Evolutionary conservation across 179 eudicot species (phyloP).

Genomic region (Beta lomatogona): DNA sequence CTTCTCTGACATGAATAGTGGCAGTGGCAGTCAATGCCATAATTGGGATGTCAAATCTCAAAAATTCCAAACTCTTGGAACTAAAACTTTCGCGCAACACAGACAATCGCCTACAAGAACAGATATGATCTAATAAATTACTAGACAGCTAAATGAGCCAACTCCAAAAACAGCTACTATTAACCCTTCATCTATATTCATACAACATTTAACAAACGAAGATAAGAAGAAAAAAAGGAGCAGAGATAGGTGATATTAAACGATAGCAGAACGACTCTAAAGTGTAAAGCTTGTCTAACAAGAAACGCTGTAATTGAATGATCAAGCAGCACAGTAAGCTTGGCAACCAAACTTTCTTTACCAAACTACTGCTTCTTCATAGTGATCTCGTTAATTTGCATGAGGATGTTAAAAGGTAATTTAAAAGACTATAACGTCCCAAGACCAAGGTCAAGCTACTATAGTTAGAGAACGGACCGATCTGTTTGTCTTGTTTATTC

Average conservation of each 20-base stretch:
- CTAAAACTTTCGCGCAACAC: slow-evolving; percentile 69
- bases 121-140: slow-evolving; percentile 14
- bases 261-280: neutral
- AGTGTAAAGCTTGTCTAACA: neutral
- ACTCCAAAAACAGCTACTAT: too few species aligned
- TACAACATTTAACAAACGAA: neutral
- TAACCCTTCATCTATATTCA: too few species aligned
- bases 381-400: neutral
- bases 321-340: neutral
- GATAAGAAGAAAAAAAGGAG: neutral
- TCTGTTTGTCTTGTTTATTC: too few species aligned
- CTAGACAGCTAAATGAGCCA: too few species aligned
- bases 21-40: slow-evolving; percentile 99
- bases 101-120: slow-evolving; percentile 64
- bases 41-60: slow-evolving; percentile 75
- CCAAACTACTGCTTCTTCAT: neutral
- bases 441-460: too few species aligned
- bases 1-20: slow-evolving; percentile 74
- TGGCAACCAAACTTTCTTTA: neutral
- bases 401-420: neutral
- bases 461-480: too few species aligned
- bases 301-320: neutral
- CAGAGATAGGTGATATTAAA: neutral
- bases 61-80: slow-evolving; percentile 49
- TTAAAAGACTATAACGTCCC: neutral